These are phyloP conservation scores for Fraxinus albicans DNA, from an alignment of 305 asterid species.

Conservation along the genomic window DNA sequence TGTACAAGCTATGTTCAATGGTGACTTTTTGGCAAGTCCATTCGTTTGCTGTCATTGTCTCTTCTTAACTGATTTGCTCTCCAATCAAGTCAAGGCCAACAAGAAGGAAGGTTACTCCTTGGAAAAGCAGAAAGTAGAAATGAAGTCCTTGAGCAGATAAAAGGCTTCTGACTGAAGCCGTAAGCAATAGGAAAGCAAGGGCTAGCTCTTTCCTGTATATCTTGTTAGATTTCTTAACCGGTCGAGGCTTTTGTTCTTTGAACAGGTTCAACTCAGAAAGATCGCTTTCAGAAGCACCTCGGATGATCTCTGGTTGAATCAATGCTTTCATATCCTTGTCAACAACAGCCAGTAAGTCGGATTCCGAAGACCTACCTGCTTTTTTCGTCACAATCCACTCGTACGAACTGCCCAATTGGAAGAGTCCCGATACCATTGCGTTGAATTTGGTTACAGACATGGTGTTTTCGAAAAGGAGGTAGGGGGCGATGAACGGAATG, in stretches of 20 bases:
- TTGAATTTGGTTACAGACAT: conserved; percentile 73
- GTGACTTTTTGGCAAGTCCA: neutral
- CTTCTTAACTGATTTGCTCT: conserved; percentile 57
- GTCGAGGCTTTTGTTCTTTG: conserved; percentile 24
- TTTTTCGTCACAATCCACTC: conserved; percentile 74
- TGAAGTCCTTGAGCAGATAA: conserved; percentile 70
- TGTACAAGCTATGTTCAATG: neutral
- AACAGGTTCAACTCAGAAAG: conserved; percentile 27
- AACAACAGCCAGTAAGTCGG: conserved; percentile 49
- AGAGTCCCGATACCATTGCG: conserved; percentile 63
- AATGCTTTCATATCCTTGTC: conserved; percentile 33
- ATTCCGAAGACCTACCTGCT: conserved; percentile 58
- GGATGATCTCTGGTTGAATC: conserved; percentile 29
- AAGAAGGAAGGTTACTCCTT: conserved; percentile 62
- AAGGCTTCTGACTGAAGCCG: conserved; percentile 63
- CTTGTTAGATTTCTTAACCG: conserved; percentile 49
- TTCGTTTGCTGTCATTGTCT: neutral
- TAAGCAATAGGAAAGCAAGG: conserved; percentile 58
- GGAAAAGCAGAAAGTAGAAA: conserved; percentile 70
- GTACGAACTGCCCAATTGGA: conserved; percentile 65
- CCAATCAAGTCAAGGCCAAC: conserved; percentile 71
- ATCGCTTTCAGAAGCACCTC: conserved; percentile 43
- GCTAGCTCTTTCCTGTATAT: conserved; percentile 64
- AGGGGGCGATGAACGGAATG: conserved; percentile 67
- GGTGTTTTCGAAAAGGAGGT: conserved; percentile 65